phyloP scores from a whole-genome alignment of 1,284 basidiomycete species.

The Austroboletus niveus region DNA sequence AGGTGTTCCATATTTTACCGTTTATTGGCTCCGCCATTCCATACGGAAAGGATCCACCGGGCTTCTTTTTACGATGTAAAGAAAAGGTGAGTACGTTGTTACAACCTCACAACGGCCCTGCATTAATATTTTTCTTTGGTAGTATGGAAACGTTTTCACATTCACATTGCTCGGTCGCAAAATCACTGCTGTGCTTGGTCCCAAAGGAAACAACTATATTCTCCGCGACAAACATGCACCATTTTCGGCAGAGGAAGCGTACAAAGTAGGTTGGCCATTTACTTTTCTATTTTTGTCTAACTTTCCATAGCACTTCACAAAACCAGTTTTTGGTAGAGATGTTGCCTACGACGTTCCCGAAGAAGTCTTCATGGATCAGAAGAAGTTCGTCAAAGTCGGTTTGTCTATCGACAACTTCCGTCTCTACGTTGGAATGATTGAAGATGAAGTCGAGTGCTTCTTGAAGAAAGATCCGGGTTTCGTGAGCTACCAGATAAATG shows the following conservation, averaged over 20 bases:
- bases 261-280: conserved; percentile 62
- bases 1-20: conserved; percentile 82
- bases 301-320: conserved; percentile 72
- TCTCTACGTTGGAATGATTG: conserved; percentile 89
- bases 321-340: conserved; percentile 93
- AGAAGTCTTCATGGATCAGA: conserved; percentile 98
- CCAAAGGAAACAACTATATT: conserved; percentile 93
- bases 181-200: conserved; percentile 89
- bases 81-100: conserved; percentile 63
- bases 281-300: conserved; percentile 1
- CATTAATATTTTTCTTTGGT: neutral
- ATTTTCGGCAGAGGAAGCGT: conserved; percentile 96
- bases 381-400: conserved; percentile 95
- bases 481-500: conserved; percentile 56
- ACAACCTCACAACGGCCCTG: no score
- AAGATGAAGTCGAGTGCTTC: conserved; percentile 78
- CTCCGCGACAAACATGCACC: conserved; percentile 92
- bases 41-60: conserved; percentile 81
- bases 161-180: conserved; percentile 88
- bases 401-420: conserved; percentile 91
- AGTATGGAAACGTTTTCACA: conserved; percentile 87
- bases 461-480: conserved; percentile 64
- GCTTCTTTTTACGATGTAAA: conserved; percentile 71
- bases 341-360: conserved; percentile 99
- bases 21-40: conserved; percentile 71